These are phyloP conservation scores for Pascua sp. DNA, from an alignment of 1,284 basidiomycete genomes.

Conservation along the genomic window DNA sequence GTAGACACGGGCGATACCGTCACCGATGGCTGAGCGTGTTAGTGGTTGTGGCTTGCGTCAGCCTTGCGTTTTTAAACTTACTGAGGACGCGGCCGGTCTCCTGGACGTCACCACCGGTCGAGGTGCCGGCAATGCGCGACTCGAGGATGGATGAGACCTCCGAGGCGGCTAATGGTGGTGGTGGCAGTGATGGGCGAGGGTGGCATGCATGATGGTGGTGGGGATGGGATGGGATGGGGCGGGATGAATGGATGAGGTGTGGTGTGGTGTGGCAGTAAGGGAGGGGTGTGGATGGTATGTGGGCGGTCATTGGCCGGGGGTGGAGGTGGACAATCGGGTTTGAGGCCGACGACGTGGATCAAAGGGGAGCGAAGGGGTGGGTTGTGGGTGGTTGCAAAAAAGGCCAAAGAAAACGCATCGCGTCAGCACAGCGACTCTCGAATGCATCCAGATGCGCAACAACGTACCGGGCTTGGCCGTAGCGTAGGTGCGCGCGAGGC, in stretches of 20 bases:
- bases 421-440: conserved; percentile 3
- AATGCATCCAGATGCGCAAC: not conserved
- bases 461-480: conserved; percentile 92
- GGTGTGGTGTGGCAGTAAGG: conserved; percentile 3
- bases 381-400: not conserved
- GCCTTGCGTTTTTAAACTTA: conserved; percentile 52
- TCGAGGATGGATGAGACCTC: conserved; percentile 99
- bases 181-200: not conserved
- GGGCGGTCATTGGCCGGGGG: not conserved
- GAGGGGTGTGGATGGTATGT: not conserved
- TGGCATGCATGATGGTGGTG: not conserved
- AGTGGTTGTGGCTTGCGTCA: not conserved
- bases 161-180: conserved; percentile 69
- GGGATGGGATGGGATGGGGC: not conserved
- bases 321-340: conserved; percentile 1
- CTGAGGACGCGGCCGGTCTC: conserved; percentile 98
- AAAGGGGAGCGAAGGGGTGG: not conserved
- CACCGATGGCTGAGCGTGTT: conserved; percentile 79
- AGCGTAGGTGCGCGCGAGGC: conserved; percentile 70
- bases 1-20: conserved; percentile 99
- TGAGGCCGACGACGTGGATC: conserved; percentile 6
- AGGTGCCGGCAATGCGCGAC: conserved; percentile 91
- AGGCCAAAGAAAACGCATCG: conserved; percentile 5
- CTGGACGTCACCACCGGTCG: conserved; percentile 88
- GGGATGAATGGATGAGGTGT: conserved; percentile 2